Percentiles rank a stretch among this genome's conserved stretches.
Evolutionary conservation across 176 grass and related monocot species (phyloP).

Genomic region (Oryza glaberrima): DNA sequence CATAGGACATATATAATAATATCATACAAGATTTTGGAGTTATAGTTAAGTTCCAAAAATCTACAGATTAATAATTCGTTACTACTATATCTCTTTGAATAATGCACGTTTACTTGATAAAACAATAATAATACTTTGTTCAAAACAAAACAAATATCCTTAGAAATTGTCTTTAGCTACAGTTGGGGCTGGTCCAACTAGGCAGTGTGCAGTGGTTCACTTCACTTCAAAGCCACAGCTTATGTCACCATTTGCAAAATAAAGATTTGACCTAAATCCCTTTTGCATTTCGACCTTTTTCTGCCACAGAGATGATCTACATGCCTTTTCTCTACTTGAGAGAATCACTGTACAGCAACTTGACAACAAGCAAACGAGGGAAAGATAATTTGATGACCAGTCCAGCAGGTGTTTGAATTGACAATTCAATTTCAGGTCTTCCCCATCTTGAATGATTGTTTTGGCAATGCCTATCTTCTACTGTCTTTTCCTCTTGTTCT

Average conservation of each 20-base stretch:
- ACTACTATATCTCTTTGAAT: background rate
- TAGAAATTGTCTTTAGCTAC: background rate
- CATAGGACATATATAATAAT: too few relatives aligned
- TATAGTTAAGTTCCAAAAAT: too few relatives aligned
- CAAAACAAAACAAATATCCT: background rate
- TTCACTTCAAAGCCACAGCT: background rate
- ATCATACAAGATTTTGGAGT: too few relatives aligned
- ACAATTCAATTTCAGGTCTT: constrained; percentile 4
- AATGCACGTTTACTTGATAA: background rate
- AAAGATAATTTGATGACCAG: background rate
- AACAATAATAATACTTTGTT: background rate
- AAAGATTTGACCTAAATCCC: background rate
- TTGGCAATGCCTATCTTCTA: background rate
- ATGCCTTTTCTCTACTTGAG: background rate
- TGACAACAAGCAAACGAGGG: constrained; percentile 6
- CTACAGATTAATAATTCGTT: background rate
- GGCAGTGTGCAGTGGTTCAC: background rate
- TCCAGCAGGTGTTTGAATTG: background rate
- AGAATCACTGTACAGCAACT: constrained; percentile 27
- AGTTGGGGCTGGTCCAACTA: constrained; percentile 27
- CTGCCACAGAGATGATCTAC: background rate
- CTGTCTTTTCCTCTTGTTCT: background rate
- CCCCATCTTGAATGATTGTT: background rate
- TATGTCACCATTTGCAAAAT: background rate
- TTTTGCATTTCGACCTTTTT: background rate